Conservation (phyloP, 257 asterid genomes). For the Salvia miltiorrhiza region DNA sequence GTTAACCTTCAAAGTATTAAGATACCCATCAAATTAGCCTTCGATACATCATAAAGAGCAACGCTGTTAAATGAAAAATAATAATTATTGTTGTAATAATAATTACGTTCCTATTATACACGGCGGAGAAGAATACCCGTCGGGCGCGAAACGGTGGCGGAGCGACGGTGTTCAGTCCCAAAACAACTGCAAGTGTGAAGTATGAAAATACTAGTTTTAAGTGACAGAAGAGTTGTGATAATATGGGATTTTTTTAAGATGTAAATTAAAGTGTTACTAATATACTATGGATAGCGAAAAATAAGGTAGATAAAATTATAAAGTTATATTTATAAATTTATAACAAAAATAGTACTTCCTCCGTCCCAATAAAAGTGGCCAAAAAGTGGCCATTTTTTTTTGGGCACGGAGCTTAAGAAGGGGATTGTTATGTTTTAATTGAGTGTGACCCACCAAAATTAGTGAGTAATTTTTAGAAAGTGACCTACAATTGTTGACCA, state of each 20-base stretch:
- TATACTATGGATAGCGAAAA: too few species aligned
- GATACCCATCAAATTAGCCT: neutral
- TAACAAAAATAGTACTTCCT: too few species aligned
- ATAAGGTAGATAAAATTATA: too few species aligned
- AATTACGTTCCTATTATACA: neutral
- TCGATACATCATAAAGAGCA: neutral
- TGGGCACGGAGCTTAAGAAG: too few species aligned
- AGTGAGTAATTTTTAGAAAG: too few species aligned
- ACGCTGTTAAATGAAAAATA: neutral
- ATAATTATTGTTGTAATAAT: neutral
- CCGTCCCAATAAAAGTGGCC: too few species aligned
- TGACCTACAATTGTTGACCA: too few species aligned
- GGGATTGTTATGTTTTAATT: too few species aligned
- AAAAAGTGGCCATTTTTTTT: too few species aligned
- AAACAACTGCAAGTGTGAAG: neutral
- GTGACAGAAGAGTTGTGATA: neutral
- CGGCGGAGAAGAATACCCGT: neutral
- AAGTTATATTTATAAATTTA: too few species aligned
- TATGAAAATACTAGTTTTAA: neutral
- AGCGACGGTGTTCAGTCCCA: neutral
- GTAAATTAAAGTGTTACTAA: too few species aligned
- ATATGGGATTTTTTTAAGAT: neutral
- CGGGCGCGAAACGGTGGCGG: neutral
- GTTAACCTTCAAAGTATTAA: neutral
- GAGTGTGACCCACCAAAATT: too few species aligned